These are phyloP conservation scores for Bertia moriformis DNA, from an alignment of 2,329 filamentous ascomycete genomes.

Conservation along the genomic window DNA sequence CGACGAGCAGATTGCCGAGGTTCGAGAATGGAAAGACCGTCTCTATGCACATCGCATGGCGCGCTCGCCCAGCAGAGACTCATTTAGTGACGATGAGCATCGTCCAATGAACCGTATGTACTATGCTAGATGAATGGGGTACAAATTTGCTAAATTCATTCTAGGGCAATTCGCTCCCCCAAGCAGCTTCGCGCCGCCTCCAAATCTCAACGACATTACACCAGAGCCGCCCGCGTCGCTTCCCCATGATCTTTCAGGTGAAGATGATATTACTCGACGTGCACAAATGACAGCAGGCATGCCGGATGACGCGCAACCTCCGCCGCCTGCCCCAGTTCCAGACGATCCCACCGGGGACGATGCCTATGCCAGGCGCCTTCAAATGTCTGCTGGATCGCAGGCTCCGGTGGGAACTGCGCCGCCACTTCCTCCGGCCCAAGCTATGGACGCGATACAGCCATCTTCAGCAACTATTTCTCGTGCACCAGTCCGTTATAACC, in stretches of 20 bases:
- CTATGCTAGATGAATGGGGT: background rate
- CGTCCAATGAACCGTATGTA: background rate
- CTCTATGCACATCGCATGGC: conserved; percentile 58
- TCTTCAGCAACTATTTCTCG: conserved; percentile 7
- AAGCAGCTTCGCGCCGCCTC: background rate
- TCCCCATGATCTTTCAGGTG: background rate
- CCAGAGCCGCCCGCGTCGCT: background rate
- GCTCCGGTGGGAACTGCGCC: background rate
- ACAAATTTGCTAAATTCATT: background rate
- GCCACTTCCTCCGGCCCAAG: conserved; percentile 5
- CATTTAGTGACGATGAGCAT: background rate
- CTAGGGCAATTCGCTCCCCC: background rate
- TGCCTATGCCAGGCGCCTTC: conserved; percentile 48
- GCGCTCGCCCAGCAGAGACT: conserved; percentile 13
- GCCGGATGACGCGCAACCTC: conserved; percentile 36
- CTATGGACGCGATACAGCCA: conserved; percentile 15
- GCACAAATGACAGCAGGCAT: conserved; percentile 11
- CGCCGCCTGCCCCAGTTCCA: conserved; percentile 32
- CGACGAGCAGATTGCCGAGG: conserved; percentile 68
- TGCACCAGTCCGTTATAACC: background rate
- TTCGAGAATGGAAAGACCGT: conserved; percentile 71
- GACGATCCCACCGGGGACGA: conserved; percentile 55
- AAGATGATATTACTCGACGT: background rate
- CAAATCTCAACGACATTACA: background rate
- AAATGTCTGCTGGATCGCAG: conserved; percentile 24